phyloP scores from a whole-genome alignment of 306 rosid genomes.

The Oemleria cerasiformis region DNA sequence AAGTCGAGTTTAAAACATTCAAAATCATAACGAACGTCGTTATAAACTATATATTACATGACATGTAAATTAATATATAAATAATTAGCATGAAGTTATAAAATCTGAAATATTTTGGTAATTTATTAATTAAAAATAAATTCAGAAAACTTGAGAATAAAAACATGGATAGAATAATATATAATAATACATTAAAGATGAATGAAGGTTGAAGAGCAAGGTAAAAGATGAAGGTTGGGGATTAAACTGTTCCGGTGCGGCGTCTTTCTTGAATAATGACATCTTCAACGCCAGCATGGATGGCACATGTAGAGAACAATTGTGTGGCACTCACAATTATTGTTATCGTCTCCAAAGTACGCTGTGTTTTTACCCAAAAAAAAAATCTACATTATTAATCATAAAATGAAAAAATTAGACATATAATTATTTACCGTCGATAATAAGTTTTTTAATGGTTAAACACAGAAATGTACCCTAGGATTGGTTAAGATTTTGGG shows the following conservation, averaged over 20 bases:
- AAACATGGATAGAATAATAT: not conserved
- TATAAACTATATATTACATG: too few relatives aligned
- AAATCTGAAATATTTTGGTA: too few relatives aligned
- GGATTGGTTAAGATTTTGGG: not conserved
- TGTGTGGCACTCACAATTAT: conserved; percentile 80
- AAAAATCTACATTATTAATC: too few relatives aligned
- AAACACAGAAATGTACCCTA: not conserved
- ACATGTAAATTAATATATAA: too few relatives aligned
- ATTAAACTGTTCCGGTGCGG: conserved; percentile 30
- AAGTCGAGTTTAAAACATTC: too few relatives aligned
- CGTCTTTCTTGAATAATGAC: conserved; percentile 8
- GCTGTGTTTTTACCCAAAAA: conserved; percentile 33
- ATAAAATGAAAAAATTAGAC: not conserved
- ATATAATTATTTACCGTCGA: not conserved
- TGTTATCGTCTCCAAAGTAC: conserved; percentile 61
- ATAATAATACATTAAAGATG: not conserved
- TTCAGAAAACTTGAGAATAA: not conserved
- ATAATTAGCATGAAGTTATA: too few relatives aligned
- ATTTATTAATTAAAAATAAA: too few relatives aligned
- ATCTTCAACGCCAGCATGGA: conserved; percentile 55
- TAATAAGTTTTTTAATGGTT: too few relatives aligned
- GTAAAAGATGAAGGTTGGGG: not conserved
- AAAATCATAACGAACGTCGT: too few relatives aligned
- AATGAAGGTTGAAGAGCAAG: too few relatives aligned
- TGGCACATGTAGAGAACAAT: conserved; percentile 48